A percentile compares a stretch with the other conserved stretches of the same genome.
These are phyloP conservation scores for Crithidia acanthocephali DNA, from an alignment of 208 protist genomes.

Conservation along the genomic window DNA sequence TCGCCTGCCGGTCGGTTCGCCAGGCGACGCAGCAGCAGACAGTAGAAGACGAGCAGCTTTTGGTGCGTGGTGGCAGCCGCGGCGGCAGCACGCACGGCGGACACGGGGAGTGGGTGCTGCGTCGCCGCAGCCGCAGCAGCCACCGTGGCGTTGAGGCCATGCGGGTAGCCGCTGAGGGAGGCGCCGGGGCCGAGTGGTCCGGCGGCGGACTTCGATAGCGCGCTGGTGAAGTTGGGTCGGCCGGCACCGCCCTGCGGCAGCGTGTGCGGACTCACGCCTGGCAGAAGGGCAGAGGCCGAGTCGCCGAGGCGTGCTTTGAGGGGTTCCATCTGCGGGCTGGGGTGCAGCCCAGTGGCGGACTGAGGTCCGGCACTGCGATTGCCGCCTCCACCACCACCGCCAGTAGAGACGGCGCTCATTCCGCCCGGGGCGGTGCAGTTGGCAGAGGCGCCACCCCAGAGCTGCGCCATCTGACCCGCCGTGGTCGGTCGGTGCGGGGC, in stretches of 20 bases:
- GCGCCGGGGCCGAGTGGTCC: slow-evolving; percentile 7
- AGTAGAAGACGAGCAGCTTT: slow-evolving; percentile 56
- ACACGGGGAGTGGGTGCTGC: not conserved
- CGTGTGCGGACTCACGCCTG: slow-evolving; percentile 11
- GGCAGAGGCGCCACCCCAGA: slow-evolving; percentile 17
- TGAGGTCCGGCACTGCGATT: not conserved
- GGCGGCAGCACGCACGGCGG: slow-evolving; percentile 11
- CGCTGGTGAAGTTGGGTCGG: slow-evolving; percentile 14
- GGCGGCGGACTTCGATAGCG: slow-evolving; percentile 14
- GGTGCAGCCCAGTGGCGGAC: not conserved
- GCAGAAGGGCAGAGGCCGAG: slow-evolving; percentile 15
- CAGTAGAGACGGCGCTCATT: not conserved
- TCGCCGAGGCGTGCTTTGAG: slow-evolving; percentile 18
- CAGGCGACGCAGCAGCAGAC: slow-evolving; percentile 46
- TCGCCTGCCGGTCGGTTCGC: slow-evolving; percentile 3
- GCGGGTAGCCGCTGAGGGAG: not conserved
- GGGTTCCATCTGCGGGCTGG: slow-evolving; percentile 15
- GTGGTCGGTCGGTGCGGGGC: slow-evolving; percentile 29
- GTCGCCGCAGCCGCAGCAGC: not conserved
- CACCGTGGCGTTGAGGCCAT: slow-evolving; percentile 2
- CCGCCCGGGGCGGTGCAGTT: too few relatives aligned
- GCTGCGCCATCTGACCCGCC: slow-evolving; percentile 1
- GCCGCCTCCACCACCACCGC: slow-evolving; percentile 1
- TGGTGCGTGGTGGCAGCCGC: slow-evolving; percentile 36
- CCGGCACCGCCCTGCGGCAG: not conserved